Base-by-base conservation (phyloP, 2,329 filamentous ascomycete genomes). In the Cordyceps javanica region DNA sequence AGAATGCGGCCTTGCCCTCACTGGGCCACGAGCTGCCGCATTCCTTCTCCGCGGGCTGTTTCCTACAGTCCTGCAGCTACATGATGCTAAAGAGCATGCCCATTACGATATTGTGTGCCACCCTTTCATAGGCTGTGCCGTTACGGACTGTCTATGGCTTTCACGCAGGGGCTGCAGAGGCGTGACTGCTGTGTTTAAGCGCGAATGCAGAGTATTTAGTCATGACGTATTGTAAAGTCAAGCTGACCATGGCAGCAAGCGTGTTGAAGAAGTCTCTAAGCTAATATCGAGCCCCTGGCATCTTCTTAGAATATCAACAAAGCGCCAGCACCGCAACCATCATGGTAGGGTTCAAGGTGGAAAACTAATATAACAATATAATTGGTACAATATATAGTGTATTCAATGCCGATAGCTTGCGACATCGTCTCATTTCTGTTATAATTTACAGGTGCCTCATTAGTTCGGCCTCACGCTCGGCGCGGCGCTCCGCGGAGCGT, bases 401-500 rank as follows among this genome's bases (percentile, higher is more conserved):
- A 32, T 46, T 25, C 7, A 8, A 34, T 49, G 54, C 54, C 38
- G 19, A 11, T 9, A 2, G 30, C n/a, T 21, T 7, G 14, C 1
- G 19, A 19, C 54, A 48, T 50, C 21, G 9, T 32, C 26, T 19
- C 32, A 25, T 19, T 26, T 36, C 21, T 50, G 41, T 9, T 54
- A 44, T 56, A 44, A 57, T 60, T 62, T 70, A 73, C 66, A 71
- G 57, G 54, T 66, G 67, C 46, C 63, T 62, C 63, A 69, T 57
- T 42, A 68, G 58, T 60, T 78, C 69, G 61, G 73, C 69, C 65
- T 79, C 76, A 56, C 76, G 78, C 67, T 80, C 80, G 62, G 90
- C 90, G 72, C 87, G 89, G 64, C 90, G 86, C 76, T 92, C 89
- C 36, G 86, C 86, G 53, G 89, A 85, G 63, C 88, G 83, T 75